Conservation (phyloP, 805 yeast species). For the Zygosaccharomyces bailii region DNA sequence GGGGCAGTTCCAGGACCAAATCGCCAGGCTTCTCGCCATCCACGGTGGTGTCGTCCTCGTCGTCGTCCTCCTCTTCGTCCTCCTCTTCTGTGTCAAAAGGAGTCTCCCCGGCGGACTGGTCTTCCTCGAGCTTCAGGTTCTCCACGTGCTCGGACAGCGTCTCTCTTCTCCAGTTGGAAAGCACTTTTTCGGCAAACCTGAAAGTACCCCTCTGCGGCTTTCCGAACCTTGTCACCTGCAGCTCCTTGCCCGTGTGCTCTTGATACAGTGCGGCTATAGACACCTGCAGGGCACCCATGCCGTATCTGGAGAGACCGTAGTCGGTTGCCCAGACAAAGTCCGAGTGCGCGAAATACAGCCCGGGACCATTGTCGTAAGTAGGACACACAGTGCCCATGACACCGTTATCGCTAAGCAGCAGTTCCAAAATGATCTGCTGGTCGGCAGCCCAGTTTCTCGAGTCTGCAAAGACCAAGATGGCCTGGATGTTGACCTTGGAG, state of each 20-base stretch:
- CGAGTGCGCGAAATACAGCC: constrained; percentile 82
- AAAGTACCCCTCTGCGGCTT: constrained; percentile 89
- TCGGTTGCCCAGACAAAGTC: constrained; percentile 94
- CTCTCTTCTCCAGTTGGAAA: constrained; percentile 73
- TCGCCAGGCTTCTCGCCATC: constrained; percentile 36
- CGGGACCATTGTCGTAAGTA: constrained; percentile 73
- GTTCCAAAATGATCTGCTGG: constrained; percentile 82
- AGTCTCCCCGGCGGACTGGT: constrained; percentile 29
- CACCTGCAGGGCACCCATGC: constrained; percentile 92
- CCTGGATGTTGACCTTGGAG: constrained; percentile 64
- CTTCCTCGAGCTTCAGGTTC: constrained; percentile 41
- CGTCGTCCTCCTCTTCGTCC: constrained; percentile 29
- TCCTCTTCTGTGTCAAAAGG: constrained; percentile 24
- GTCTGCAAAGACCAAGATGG: constrained; percentile 86
- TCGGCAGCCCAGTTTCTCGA: constrained; percentile 92
- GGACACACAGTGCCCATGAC: constrained; percentile 77
- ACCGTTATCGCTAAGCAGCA: constrained; percentile 72
- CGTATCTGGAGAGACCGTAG: constrained; percentile 75
- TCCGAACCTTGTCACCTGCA: constrained; percentile 80
- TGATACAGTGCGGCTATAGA: constrained; percentile 80
- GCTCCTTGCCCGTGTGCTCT: constrained; percentile 79
- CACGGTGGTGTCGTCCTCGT: constrained; percentile 27
- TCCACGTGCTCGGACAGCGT: constrained; percentile 71
- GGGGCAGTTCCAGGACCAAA: constrained; percentile 58
- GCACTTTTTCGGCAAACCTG: constrained; percentile 74